These are phyloP conservation scores for Talaromyces nanjingensis DNA, from an alignment of 495 filamentous ascomycete species.

Conservation along the genomic window DNA sequence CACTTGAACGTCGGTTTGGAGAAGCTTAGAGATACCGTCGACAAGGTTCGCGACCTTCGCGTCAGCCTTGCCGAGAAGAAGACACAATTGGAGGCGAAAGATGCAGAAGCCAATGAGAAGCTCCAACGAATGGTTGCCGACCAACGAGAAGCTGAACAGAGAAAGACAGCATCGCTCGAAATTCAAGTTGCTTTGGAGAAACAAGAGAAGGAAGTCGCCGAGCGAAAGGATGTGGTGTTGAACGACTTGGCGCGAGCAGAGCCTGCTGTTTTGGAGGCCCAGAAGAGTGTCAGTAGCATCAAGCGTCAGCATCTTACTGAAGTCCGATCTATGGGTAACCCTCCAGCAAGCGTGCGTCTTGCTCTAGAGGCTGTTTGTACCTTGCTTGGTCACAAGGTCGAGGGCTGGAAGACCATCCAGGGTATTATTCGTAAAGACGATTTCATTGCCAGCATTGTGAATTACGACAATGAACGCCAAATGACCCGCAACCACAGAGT, in stretches of 20 bases:
- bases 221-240: slow-evolving; percentile 76
- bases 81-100: slow-evolving; percentile 83
- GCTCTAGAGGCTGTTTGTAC: slow-evolving; percentile 94
- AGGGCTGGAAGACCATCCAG: slow-evolving; percentile 85
- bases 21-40: slow-evolving; percentile 95
- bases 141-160: slow-evolving; percentile 90
- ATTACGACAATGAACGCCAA: slow-evolving; percentile 90
- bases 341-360: slow-evolving; percentile 82
- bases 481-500: slow-evolving; percentile 78
- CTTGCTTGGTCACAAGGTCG: slow-evolving; percentile 81
- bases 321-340: slow-evolving; percentile 92
- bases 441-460: slow-evolving; percentile 96
- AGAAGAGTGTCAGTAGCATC: slow-evolving; percentile 94
- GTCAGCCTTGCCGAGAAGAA: slow-evolving; percentile 90
- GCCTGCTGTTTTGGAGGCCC: slow-evolving; percentile 85
- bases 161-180: slow-evolving; percentile 77
- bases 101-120: slow-evolving; percentile 94
- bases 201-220: slow-evolving; percentile 82
- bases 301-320: slow-evolving; percentile 95
- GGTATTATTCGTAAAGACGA: slow-evolving; percentile 83
- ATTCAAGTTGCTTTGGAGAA: slow-evolving; percentile 81
- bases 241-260: slow-evolving; percentile 85
- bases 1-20: slow-evolving; percentile 97
- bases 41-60: slow-evolving; percentile 90
- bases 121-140: slow-evolving; percentile 94